Percentiles rank a stretch among this genome's conserved stretches.
Conservation (phyloP, 2,329 filamentous ascomycete species). For the Aspergillus viridinutans region DNA sequence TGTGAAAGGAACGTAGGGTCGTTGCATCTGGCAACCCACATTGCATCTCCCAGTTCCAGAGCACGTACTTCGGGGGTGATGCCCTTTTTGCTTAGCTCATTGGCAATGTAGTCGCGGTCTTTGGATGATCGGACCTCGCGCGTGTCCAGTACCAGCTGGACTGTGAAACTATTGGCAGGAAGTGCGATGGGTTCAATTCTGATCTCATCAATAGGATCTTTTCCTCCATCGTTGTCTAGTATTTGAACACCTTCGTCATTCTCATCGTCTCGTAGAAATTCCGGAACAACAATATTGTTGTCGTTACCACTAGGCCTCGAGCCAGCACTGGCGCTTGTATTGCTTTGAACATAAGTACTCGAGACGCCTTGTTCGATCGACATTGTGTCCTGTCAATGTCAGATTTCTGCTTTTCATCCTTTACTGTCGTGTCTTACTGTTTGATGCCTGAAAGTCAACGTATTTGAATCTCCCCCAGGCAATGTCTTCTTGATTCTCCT, state of each 20-base stretch:
- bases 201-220: conserved; percentile 14
- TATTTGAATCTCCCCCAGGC: conserved; percentile 17
- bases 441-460: conserved; percentile 11
- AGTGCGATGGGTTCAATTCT: conserved; percentile 58
- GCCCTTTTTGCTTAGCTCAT: conserved; percentile 64
- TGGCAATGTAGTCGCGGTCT: conserved; percentile 72
- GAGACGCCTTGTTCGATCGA: not conserved
- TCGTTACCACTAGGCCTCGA: not conserved
- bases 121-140: conserved; percentile 70
- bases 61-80: conserved; percentile 63
- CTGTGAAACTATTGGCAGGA: conserved; percentile 62
- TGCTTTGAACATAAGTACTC: not conserved
- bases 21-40: conserved; percentile 73
- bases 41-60: conserved; percentile 68
- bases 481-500: conserved; percentile 57
- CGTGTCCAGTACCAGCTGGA: conserved; percentile 69
- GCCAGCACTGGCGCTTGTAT: not conserved
- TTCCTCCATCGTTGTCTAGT: not conserved
- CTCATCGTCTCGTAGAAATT: conserved; percentile 6
- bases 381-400: conserved; percentile 1
- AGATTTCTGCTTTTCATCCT: not conserved
- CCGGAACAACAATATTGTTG: not conserved
- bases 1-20: conserved; percentile 54
- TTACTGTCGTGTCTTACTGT: conserved; percentile 4
- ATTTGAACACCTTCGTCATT: conserved; percentile 6